These are phyloP conservation scores for Grosmannia clavigera DNA, from an alignment of 2,329 filamentous ascomycete genomes.

Conservation along the genomic window DNA sequence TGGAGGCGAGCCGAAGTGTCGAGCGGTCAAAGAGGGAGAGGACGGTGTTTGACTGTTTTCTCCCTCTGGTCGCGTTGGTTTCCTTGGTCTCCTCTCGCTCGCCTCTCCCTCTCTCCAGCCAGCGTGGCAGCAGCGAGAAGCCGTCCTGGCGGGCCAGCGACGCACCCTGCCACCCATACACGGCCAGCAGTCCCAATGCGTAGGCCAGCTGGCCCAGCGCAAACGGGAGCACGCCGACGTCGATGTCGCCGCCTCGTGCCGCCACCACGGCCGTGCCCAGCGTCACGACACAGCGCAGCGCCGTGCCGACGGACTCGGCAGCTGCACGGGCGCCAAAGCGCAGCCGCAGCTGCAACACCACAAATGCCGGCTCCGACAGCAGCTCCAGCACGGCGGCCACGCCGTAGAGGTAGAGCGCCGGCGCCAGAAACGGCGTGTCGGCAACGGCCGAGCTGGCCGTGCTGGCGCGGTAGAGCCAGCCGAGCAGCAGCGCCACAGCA, in stretches of 20 bases:
- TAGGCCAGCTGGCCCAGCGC: slow-evolving; percentile 77
- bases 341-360: slow-evolving; percentile 70
- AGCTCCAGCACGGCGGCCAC: slow-evolving; percentile 58
- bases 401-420: slow-evolving; percentile 42
- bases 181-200: slow-evolving; percentile 50
- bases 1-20: slow-evolving; percentile 62
- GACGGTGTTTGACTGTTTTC: slow-evolving; percentile 16
- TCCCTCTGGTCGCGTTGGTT: not conserved
- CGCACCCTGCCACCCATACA: slow-evolving; percentile 56
- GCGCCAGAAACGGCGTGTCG: slow-evolving; percentile 49
- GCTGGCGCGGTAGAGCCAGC: slow-evolving; percentile 44
- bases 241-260: slow-evolving; percentile 19
- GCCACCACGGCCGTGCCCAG: slow-evolving; percentile 57
- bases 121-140: slow-evolving; percentile 56
- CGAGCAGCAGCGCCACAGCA: slow-evolving; percentile 50
- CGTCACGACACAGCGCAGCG: slow-evolving; percentile 63
- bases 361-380: slow-evolving; percentile 77
- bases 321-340: slow-evolving; percentile 68
- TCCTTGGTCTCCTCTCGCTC: not conserved
- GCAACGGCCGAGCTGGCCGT: slow-evolving; percentile 9
- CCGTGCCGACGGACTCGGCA: slow-evolving; percentile 73
- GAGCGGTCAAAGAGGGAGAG: slow-evolving; percentile 53
- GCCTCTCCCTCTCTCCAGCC: slow-evolving; percentile 15
- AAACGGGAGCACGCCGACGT: slow-evolving; percentile 74
- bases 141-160: slow-evolving; percentile 40